phyloP scores from a whole-genome alignment of 768 basidiomycete genomes.

The Xanthoconium purpureum region DNA sequence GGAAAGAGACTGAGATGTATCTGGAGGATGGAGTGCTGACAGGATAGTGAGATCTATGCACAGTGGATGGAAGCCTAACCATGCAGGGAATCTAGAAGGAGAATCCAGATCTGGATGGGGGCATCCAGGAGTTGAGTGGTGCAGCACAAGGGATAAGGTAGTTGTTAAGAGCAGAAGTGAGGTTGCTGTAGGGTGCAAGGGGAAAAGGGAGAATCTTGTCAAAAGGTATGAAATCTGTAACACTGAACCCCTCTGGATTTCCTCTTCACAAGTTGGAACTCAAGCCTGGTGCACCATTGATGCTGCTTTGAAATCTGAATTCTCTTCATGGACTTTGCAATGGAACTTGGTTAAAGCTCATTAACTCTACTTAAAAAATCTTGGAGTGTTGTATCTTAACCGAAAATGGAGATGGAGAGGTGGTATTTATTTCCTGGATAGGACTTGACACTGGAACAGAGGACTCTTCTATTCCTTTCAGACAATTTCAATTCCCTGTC shows the following conservation, averaged over 20 bases:
- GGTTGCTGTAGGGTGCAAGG: too few species aligned
- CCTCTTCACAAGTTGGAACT: not conserved
- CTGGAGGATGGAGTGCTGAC: too few species aligned
- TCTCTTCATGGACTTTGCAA: not conserved
- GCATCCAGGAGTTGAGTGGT: too few species aligned
- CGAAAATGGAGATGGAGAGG: not conserved
- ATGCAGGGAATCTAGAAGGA: too few species aligned
- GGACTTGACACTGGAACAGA: slow-evolving; percentile 16
- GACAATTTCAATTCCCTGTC: slow-evolving; percentile 30
- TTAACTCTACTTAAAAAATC: not conserved
- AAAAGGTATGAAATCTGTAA: too few species aligned
- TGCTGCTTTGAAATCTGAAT: not conserved
- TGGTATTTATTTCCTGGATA: slow-evolving; percentile 31
- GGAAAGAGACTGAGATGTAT: too few species aligned
- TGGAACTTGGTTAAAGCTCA: not conserved
- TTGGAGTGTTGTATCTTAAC: not conserved
- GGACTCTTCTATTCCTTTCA: slow-evolving; percentile 25
- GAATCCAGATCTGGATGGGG: too few species aligned
- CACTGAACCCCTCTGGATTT: not conserved
- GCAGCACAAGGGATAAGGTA: too few species aligned
- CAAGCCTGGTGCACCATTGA: not conserved
- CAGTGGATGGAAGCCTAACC: too few species aligned
- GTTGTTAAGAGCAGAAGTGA: too few species aligned
- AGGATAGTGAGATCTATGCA: too few species aligned
- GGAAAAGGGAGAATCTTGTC: too few species aligned